Base-by-base conservation (phyloP, 1,139 yeast genomes). In the Magnusiomyces sp. region DNA sequence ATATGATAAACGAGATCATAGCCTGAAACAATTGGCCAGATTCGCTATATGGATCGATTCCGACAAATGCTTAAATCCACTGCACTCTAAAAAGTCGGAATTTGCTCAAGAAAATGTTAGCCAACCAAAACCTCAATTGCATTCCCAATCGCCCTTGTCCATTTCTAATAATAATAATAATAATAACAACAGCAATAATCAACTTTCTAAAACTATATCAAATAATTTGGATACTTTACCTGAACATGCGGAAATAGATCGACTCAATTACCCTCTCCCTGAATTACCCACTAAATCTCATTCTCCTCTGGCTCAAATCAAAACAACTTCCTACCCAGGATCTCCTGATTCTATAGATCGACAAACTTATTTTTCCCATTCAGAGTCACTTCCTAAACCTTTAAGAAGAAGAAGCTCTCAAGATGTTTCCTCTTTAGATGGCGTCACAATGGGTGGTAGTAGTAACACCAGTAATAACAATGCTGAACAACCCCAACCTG, bases 1-100 rank as follows among this genome's bases (percentile, higher is more conserved):
- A 52, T 70, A 70, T 55, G 67, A 60, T 53, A 68, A 66, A 49
- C 59, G 63, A n/a, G 64, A 63, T 19, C 72, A 70, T 50, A 57
- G 58, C 4, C 57, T 70, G 23, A 58, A 60, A 19, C 64, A 61
- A 16, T 58, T 70, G 33, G 67, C 65, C 2, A 55, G 62, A 27
- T 68, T 69, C 53, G 53, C 66, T 2, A 54, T 70, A 37, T 69
- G 69, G 70, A 54, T 65, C 13, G 55, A 52, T n/a, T 42, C 43
- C 13, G 7, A 23, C 29, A 23, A 23, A 23, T 23, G 29, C 7
- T 4, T 23, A 23, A 23, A 23, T 7, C 29, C 29, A 23, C 29
- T 5, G 7, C 7, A 23, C 29, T 7, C 29, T 7, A 23, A 5
- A 23, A 23, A 23, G 4, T 23, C 7, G 29, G 29, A 23, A 4